Conservation (phyloP, 495 filamentous ascomycete species). For the Aspergillus cavernicola region DNA sequence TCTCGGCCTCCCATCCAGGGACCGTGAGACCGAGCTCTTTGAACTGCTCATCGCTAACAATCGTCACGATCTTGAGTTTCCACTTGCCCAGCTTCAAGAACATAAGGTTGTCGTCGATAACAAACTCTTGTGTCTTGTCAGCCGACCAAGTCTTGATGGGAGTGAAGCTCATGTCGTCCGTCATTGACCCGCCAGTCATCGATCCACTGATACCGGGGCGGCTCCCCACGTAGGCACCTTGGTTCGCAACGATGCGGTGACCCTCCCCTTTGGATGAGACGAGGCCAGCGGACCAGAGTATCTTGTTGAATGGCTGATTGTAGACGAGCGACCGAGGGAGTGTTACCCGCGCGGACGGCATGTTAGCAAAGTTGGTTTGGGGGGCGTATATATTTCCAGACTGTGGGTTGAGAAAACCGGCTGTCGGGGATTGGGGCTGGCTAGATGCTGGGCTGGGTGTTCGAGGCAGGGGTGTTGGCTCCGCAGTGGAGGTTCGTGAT, state of each 20-base stretch:
- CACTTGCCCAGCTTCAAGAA: constrained; percentile 76
- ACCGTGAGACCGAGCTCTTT: constrained; percentile 37
- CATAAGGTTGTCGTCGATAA: constrained; percentile 60
- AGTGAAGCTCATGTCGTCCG: constrained; percentile 57
- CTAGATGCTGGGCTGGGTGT: constrained; percentile 17
- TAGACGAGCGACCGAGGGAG: constrained; percentile 64
- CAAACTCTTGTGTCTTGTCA: constrained; percentile 54
- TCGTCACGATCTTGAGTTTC: constrained; percentile 68
- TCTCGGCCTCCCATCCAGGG: constrained; percentile 37
- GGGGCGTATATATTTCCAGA: constrained; percentile 41
- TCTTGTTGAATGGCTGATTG: constrained; percentile 55
- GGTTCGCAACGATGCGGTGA: constrained; percentile 55
- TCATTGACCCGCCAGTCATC: constrained; percentile 41
- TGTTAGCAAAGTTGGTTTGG: constrained; percentile 46
- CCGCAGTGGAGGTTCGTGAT: constrained; percentile 34
- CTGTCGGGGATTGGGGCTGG: constrained; percentile 19
- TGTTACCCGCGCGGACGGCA: constrained; percentile 49
- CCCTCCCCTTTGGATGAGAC: constrained; percentile 61
- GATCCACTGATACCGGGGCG: constrained; percentile 35
- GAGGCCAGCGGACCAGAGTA: constrained; percentile 67
- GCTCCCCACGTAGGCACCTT: constrained; percentile 64
- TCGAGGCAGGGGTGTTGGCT: constrained; percentile 39
- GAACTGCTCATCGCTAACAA: constrained; percentile 71
- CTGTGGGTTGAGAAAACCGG: constrained; percentile 30
- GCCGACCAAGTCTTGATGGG: constrained; percentile 56